Conservation (phyloP, 2,329 filamentous ascomycete species). For the Aspergillus uvarum region DNA sequence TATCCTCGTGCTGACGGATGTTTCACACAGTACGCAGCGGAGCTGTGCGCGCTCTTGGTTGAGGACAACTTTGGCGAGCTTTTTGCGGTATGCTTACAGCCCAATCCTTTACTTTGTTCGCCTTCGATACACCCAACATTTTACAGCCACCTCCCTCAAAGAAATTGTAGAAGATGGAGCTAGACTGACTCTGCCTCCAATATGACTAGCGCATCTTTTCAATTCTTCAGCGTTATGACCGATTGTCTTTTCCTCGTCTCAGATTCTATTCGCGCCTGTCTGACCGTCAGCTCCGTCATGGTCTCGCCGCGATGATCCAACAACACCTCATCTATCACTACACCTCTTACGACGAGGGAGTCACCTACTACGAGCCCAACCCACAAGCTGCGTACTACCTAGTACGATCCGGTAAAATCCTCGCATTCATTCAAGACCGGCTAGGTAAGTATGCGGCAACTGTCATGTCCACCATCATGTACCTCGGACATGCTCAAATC, state of each 20-base stretch:
- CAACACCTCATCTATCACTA: slow-evolving; percentile 80
- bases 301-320: slow-evolving; percentile 80
- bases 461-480: slow-evolving; percentile 71
- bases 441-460: slow-evolving; percentile 73
- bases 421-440: slow-evolving; percentile 70
- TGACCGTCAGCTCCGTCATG: slow-evolving; percentile 74
- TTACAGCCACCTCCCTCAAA: not conserved
- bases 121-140: not conserved
- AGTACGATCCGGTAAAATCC: slow-evolving; percentile 75
- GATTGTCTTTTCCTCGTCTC: slow-evolving; percentile 69
- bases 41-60: slow-evolving; percentile 87
- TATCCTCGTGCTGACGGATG: slow-evolving; percentile 25
- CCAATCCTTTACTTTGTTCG: not conserved
- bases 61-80: slow-evolving; percentile 89
- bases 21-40: slow-evolving; percentile 63
- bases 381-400: slow-evolving; percentile 76
- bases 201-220: slow-evolving; percentile 73
- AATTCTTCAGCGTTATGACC: slow-evolving; percentile 73
- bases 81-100: slow-evolving; percentile 68
- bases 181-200: slow-evolving; percentile 8
- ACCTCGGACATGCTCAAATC: slow-evolving; percentile 70
- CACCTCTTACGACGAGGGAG: slow-evolving; percentile 60
- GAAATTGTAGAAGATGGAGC: not conserved
- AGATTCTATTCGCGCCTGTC: slow-evolving; percentile 70
- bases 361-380: slow-evolving; percentile 82